Evolutionary conservation across 208 protist genomes (phyloP).

Genomic region (Naegleria fowleri): DNA sequence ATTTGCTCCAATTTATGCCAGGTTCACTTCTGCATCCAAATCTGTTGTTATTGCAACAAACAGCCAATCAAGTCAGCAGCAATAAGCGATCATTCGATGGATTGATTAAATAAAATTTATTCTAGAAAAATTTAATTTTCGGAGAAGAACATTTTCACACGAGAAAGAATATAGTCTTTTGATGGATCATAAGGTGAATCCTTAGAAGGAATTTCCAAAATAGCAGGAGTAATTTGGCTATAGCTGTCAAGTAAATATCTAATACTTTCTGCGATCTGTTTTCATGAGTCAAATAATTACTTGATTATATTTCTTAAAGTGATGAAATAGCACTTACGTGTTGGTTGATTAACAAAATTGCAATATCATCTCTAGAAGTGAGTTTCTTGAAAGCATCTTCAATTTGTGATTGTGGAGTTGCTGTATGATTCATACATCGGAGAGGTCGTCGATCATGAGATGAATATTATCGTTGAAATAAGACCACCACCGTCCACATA

Average conservation of each 20-base stretch:
- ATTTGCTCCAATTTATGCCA: neutral
- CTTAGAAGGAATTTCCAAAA: slow-evolving; percentile 93
- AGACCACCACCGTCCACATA: too few relatives aligned
- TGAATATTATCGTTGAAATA: too few relatives aligned
- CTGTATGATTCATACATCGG: slow-evolving; percentile 64
- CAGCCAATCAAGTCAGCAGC: neutral
- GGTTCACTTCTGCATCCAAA: neutral
- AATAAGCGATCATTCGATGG: neutral
- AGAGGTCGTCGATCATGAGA: neutral
- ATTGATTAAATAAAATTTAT: neutral
- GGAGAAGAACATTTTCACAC: slow-evolving; percentile 52
- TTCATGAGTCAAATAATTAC: neutral
- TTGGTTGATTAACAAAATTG: slow-evolving; percentile 90
- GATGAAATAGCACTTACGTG: slow-evolving; percentile 58
- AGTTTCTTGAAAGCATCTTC: slow-evolving; percentile 83
- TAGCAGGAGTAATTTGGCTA: slow-evolving; percentile 74
- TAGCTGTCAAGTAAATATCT: slow-evolving; percentile 83
- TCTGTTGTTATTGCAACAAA: neutral
- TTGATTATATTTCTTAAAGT: neutral
- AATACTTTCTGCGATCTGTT: slow-evolving; percentile 81
- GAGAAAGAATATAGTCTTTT: slow-evolving; percentile 87
- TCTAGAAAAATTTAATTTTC: slow-evolving; percentile 51
- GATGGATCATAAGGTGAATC: slow-evolving; percentile 86
- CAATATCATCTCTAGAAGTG: slow-evolving; percentile 73
- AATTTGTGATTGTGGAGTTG: slow-evolving; percentile 75